Base-by-base conservation (phyloP, 345 rosid genomes). In the Turnera subulata region DNA sequence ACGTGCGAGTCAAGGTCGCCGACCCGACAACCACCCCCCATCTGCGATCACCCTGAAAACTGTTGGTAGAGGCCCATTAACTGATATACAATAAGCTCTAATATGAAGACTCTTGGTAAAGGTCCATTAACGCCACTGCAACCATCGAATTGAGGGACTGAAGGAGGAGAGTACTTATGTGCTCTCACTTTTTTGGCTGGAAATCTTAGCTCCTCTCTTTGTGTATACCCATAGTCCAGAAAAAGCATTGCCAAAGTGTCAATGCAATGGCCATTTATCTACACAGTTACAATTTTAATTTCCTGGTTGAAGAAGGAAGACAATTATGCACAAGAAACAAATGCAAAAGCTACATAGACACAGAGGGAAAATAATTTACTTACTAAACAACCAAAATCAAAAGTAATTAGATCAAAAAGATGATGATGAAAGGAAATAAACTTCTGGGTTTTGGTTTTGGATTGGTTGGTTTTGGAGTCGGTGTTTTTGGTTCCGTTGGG, bases 151-250 rank as follows among this genome's bases (percentile, higher is more conserved):
- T 12, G 46, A 40, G 77, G 64, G 72, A 43, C 50, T 60, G 50
- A 22, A 38, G 96, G 98, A 59, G 96, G 98, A 4, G 98, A 76
- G 80, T 86, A 86, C 98, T 96, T 89, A 50, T 89, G 58, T 18
- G 98, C 98, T 72, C 78, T 83, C 58, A 92, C 70, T 61, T 92
- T 89, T 72, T 92, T 92, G 1, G 90, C 98, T 1, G 91, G 98
- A 73, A 92, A 92, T n/a, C 75, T 80, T 17, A 91, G 69, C 80
- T 88, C 92, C 56, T 86, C 96, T 70, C 47, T 63, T 20, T 57
- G 86, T 14, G 84, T 84, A 63, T 86, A 92, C 6, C 98, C 98
- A 67, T 79, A 79, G 53, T 89, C 96, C 69, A 84, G 61, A 79
- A 91, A 91, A 55, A 91, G 70, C 7, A 74, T 79, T 14, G 89